A percentile compares a stretch with the other conserved stretches of the same genome.
phyloP scores from a whole-genome alignment of 169 alveolate genomes.

The Neospora caninum region DNA sequence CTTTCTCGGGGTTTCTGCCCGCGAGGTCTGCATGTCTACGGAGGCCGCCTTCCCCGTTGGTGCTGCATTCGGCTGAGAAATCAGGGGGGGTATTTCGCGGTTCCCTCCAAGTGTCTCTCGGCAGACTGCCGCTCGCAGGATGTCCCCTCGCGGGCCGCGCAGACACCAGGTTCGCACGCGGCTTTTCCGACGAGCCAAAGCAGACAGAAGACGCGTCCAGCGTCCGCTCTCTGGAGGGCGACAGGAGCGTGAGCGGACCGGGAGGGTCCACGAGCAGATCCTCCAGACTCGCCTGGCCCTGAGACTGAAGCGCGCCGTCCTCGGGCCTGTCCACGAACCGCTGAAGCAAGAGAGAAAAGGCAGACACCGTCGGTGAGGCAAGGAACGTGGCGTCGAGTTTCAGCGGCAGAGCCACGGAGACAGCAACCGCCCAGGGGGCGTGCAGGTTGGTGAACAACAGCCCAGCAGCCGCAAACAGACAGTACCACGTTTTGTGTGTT shows the following conservation, averaged over 20 bases:
- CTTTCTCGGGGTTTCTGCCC: too few relatives aligned
- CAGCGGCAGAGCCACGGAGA: too few relatives aligned
- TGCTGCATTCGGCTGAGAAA: background rate
- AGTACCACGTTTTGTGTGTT: too few relatives aligned
- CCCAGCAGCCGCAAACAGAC: too few relatives aligned
- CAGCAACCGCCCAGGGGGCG: too few relatives aligned
- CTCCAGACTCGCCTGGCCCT: background rate
- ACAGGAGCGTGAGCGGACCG: background rate
- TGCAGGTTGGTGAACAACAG: too few relatives aligned
- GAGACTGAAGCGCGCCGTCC: background rate
- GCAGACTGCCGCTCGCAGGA: background rate
- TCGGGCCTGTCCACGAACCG: background rate
- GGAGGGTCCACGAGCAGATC: background rate
- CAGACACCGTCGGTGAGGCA: background rate
- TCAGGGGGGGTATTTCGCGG: background rate
- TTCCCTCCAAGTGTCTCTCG: background rate
- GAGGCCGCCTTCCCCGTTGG: background rate
- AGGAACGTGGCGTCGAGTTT: too few relatives aligned
- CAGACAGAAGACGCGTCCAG: too few relatives aligned
- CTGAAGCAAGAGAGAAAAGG: background rate
- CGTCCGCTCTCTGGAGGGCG: background rate
- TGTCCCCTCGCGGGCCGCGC: too few relatives aligned
- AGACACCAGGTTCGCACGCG: too few relatives aligned
- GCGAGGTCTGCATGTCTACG: background rate
- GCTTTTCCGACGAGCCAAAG: too few relatives aligned